Percentiles rank a stretch among this genome's conserved stretches.
These are phyloP conservation scores for Tuber indicum DNA, from an alignment of 495 filamentous ascomycete species.

Conservation along the genomic window DNA sequence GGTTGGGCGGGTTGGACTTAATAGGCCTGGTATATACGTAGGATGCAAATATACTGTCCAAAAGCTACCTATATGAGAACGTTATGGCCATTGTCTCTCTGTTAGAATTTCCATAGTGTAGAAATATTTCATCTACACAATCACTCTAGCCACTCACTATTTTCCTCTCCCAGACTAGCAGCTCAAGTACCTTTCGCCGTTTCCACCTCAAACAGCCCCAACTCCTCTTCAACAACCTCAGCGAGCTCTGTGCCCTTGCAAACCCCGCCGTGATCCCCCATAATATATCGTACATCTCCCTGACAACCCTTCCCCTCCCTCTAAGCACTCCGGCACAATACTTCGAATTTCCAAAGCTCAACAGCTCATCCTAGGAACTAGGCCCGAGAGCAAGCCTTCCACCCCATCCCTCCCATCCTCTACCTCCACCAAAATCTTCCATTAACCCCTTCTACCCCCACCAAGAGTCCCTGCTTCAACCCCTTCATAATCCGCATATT, in stretches of 20 bases:
- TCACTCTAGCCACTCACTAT: no score
- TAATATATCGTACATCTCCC: constrained; percentile 37
- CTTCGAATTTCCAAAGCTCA: constrained; percentile 47
- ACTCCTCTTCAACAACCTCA: constrained; percentile 9
- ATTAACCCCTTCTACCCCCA: constrained; percentile 50
- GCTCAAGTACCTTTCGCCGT: background rate
- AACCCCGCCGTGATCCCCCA: constrained; percentile 59
- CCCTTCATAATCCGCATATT: constrained; percentile 53
- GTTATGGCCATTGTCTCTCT: background rate
- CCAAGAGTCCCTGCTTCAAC: constrained; percentile 63
- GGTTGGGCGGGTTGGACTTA: background rate
- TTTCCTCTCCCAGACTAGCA: background rate
- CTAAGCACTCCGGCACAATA: constrained; percentile 19
- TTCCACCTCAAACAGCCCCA: background rate
- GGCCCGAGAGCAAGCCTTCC: constrained; percentile 47
- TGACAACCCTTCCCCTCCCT: constrained; percentile 41
- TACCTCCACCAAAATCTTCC: constrained; percentile 50
- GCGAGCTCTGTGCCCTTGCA: constrained; percentile 53
- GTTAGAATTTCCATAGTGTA: background rate
- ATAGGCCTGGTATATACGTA: background rate
- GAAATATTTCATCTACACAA: background rate
- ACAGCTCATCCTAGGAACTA: no score
- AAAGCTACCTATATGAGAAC: no score
- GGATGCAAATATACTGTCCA: background rate
- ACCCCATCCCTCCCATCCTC: constrained; percentile 33